Percentiles rank a stretch among this genome's conserved stretches.
Evolutionary conservation across 768 basidiomycete species (phyloP).

Genomic region (Leccinum variicolor): DNA sequence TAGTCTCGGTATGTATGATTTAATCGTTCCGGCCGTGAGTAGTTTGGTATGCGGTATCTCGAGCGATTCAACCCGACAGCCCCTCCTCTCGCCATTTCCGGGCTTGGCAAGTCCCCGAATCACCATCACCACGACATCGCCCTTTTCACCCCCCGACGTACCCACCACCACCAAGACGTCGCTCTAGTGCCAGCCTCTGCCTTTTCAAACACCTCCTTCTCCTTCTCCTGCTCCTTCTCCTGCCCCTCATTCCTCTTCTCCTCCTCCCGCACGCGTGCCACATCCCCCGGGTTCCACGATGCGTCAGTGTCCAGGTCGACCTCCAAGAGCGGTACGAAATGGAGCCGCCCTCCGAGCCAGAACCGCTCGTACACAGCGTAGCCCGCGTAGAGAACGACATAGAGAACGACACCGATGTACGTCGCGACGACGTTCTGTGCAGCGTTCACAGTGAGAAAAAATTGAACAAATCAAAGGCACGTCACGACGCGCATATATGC

Average conservation of each 20-base stretch:
- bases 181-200: background rate
- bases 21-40: background rate
- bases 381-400: slow-evolving; percentile 43
- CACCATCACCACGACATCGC: background rate
- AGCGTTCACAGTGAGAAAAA: background rate
- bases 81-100: too few species aligned
- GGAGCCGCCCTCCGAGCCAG: slow-evolving; percentile 24
- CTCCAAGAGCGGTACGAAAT: slow-evolving; percentile 41
- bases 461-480: background rate
- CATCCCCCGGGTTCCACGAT: slow-evolving; percentile 48
- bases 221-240: background rate
- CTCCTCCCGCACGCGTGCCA: slow-evolving; percentile 31
- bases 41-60: background rate
- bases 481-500: background rate
- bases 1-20: background rate
- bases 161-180: background rate
- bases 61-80: too few species aligned
- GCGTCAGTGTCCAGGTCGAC: slow-evolving; percentile 55
- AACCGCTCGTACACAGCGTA: slow-evolving; percentile 41
- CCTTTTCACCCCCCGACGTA: background rate
- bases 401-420: slow-evolving; percentile 50
- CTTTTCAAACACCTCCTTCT: background rate
- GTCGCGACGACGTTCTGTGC: slow-evolving; percentile 51
- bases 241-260: slow-evolving; percentile 14
- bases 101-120: background rate